Evolutionary conservation across 108 stramenopile species (phyloP).

Genomic region (Fragilariopsis cylindrus): DNA sequence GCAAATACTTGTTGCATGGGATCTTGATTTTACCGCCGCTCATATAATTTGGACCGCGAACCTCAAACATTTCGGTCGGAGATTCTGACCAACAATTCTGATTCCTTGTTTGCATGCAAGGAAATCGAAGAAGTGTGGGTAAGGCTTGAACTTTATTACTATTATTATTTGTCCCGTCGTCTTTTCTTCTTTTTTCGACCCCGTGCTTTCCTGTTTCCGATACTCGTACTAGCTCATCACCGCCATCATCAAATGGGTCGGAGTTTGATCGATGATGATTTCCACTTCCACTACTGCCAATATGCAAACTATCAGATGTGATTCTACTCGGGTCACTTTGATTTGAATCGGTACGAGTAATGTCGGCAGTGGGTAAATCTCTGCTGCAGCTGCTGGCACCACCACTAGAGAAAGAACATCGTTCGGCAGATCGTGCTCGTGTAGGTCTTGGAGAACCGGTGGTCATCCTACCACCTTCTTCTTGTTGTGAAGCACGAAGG

Average conservation of each 20-base stretch:
- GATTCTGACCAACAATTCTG: slow-evolving; percentile 83
- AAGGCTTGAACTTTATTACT: slow-evolving; percentile 5
- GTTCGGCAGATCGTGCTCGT: slow-evolving; percentile 37
- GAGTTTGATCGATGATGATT: slow-evolving; percentile 36
- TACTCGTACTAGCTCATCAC: slow-evolving; percentile 10
- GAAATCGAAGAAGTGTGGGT: slow-evolving; percentile 46
- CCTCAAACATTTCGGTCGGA: slow-evolving; percentile 54
- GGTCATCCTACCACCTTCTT: neutral
- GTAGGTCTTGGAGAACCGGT: slow-evolving; percentile 17
- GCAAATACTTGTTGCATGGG: slow-evolving; percentile 53
- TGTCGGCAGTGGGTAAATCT: neutral
- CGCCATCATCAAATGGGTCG: slow-evolving; percentile 50
- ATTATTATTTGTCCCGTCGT: neutral
- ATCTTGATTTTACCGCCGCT: slow-evolving; percentile 68
- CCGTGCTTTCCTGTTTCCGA: slow-evolving; percentile 10
- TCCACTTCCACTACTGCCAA: neutral
- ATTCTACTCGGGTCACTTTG: slow-evolving; percentile 3
- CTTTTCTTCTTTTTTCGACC: neutral
- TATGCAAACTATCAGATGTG: neutral
- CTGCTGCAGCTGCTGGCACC: slow-evolving; percentile 2
- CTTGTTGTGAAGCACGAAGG: neutral
- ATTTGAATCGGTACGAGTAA: neutral
- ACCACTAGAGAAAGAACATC: slow-evolving; percentile 2
- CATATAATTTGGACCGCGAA: slow-evolving; percentile 76
- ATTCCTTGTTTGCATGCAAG: slow-evolving; percentile 45